phyloP scores from a whole-genome alignment of 1,139 yeast species.

The Eremothecium coryli region DNA sequence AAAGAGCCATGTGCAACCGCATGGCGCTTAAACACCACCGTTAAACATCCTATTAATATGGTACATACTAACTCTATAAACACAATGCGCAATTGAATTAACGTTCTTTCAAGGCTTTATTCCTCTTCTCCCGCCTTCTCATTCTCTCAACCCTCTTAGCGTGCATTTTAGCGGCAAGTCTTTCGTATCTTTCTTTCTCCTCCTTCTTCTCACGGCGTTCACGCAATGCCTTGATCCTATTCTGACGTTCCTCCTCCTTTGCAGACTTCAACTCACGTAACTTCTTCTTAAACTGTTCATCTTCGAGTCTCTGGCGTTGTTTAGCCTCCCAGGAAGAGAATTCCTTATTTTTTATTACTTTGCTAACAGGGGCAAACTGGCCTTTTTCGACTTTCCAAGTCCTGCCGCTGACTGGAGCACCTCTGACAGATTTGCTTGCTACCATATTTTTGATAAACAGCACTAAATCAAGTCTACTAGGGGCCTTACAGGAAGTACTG shows the following conservation, averaged over 20 bases:
- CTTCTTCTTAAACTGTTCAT: constrained; percentile 36
- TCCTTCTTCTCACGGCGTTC: constrained; percentile 61
- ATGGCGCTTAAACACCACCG: too few relatives aligned
- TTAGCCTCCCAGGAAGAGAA: constrained; percentile 33
- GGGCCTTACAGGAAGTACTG: too few relatives aligned
- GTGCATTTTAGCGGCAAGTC: constrained; percentile 63
- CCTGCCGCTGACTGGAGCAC: constrained; percentile 45
- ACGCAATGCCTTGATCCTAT: constrained; percentile 45
- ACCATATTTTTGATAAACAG: background rate
- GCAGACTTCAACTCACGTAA: constrained; percentile 51
- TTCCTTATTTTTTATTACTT: constrained; percentile 31
- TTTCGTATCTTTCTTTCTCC: constrained; percentile 66
- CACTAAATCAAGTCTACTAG: too few relatives aligned
- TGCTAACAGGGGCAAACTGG: constrained; percentile 35
- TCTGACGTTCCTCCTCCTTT: constrained; percentile 45
- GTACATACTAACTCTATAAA: constrained; percentile 1
- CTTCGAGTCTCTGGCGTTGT: constrained; percentile 33
- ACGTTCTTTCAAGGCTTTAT: constrained; percentile 66
- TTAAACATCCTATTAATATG: background rate
- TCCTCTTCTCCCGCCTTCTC: constrained; percentile 75
- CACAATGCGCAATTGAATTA: constrained; percentile 18
- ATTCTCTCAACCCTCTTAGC: constrained; percentile 70
- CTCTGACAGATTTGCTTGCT: constrained; percentile 22
- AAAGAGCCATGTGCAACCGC: too few relatives aligned
- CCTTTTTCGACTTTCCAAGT: constrained; percentile 48